Conservation (phyloP, 371 early-diverging fungal species). For the Rhizopus delemar region DNA sequence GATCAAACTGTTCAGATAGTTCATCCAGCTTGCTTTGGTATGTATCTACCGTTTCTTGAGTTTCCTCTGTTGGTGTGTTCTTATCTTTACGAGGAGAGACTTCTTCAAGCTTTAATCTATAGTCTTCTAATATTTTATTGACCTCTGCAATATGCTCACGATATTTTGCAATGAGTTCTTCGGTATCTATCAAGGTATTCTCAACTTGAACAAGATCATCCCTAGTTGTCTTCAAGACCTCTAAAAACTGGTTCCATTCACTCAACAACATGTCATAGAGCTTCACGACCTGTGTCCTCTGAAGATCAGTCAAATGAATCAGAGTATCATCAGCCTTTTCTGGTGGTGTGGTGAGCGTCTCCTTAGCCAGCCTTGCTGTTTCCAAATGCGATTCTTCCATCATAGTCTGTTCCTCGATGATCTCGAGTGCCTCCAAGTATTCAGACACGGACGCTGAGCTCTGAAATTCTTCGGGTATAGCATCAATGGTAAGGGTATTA, state of each 20-base stretch:
- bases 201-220: slow-evolving; percentile 38
- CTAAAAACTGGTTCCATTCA: slow-evolving; percentile 45
- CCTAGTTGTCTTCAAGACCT: slow-evolving; percentile 37
- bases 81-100: slow-evolving; percentile 8
- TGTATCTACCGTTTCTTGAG: slow-evolving; percentile 6
- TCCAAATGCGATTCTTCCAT: slow-evolving; percentile 29
- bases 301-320: slow-evolving; percentile 45
- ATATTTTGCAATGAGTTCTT: slow-evolving; percentile 31
- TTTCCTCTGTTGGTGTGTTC: slow-evolving; percentile 36
- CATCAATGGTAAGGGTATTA: slow-evolving; percentile 40
- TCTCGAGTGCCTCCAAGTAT: slow-evolving; percentile 42
- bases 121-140: slow-evolving; percentile 8
- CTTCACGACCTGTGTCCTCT: slow-evolving; percentile 34
- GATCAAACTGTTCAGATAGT: slow-evolving; percentile 4
- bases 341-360: slow-evolving; percentile 31
- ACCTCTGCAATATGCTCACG: slow-evolving; percentile 20
- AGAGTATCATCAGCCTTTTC: slow-evolving; percentile 41
- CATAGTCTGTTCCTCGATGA: slow-evolving; percentile 39
- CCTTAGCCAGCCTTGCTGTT: slow-evolving; percentile 34
- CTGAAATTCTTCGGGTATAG: slow-evolving; percentile 43
- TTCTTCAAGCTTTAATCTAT: not conserved
- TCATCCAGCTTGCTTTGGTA: slow-evolving; percentile 12
- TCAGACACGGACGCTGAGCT: slow-evolving; percentile 34
- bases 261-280: slow-evolving; percentile 36
- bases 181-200: slow-evolving; percentile 32